Evolutionary conservation across 768 basidiomycete genomes (phyloP).

Genomic region (Tricholoma flavovirens): DNA sequence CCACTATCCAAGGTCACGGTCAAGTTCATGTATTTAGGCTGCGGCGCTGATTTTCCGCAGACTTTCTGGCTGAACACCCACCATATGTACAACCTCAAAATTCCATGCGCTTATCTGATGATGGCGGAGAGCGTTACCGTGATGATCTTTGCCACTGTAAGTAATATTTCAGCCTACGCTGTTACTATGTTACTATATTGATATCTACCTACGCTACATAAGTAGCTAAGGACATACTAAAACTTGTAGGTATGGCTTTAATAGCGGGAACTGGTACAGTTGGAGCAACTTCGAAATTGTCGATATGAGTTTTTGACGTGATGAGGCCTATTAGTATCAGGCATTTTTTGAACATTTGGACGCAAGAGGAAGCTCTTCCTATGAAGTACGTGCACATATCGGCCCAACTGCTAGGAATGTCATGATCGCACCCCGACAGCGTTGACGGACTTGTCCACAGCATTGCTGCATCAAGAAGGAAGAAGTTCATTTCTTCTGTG

Average conservation of each 20-base stretch:
- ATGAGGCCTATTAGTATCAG: slow-evolving; percentile 76
- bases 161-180: slow-evolving; percentile 7
- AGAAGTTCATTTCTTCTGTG: slow-evolving; percentile 75
- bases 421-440: slow-evolving; percentile 25
- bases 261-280: too few relatives aligned
- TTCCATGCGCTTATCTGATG: slow-evolving; percentile 69
- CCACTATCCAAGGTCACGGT: slow-evolving; percentile 54
- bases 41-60: slow-evolving; percentile 13
- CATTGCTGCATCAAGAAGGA: slow-evolving; percentile 68
- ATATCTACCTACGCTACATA: too few relatives aligned
- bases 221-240: too few relatives aligned
- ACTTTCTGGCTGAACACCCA: slow-evolving; percentile 33
- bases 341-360: slow-evolving; percentile 83
- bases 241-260: too few relatives aligned
- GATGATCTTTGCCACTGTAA: slow-evolving; percentile 69
- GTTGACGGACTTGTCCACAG: slow-evolving; percentile 76
- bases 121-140: slow-evolving; percentile 57
- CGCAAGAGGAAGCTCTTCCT: slow-evolving; percentile 82
- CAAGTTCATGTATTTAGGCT: background rate
- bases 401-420: background rate
- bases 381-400: slow-evolving; percentile 53
- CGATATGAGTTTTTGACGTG: slow-evolving; percentile 84
- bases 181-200: too few relatives aligned
- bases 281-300: slow-evolving; percentile 95
- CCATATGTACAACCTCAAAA: slow-evolving; percentile 58